Evolutionary conservation across 1,284 basidiomycete genomes (phyloP), one percentile per base, ranked within the genome.

Genomic region (Apiotrichum porosum): DNA sequence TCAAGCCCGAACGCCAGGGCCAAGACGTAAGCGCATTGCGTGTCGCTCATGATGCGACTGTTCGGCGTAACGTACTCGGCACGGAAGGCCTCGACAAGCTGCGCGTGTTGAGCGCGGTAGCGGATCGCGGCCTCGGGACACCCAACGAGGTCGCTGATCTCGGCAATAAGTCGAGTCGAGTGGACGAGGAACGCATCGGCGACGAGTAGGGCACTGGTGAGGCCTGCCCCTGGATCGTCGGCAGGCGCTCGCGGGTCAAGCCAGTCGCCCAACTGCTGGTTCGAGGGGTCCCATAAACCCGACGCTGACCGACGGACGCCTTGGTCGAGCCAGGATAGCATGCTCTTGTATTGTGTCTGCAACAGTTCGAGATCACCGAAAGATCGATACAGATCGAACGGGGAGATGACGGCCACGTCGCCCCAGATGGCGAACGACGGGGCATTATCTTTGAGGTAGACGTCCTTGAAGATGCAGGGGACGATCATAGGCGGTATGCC

Each of bases 131-230:
- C 60, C 1, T 23, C 40, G 1, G 21, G 17, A 36, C 51, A 50
- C n/a, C 59, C 62, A 6, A 71, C 44, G n/a, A 58, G 31, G 1
- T 23, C 13, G 17, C 58, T 61, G 37, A 69, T 58, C 9, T 45
- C 37, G 15, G 61, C 47, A 3, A 60, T 56, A 8, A 56, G 34
- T 9, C 51, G 18, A 1, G 61, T 63, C 4, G 52, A 49, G 40
- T 58, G 46, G 10, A 71, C 47, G 21, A 71, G 56, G 41, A 60
- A 71, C 10, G 63, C 63, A 39, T 69, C 53, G 34, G 61, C 61
- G 17, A 58, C 54, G 13, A 69, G 52, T 31, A 51, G 43, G 15
- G 48, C 44, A 41, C 69, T 64, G 17, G 64, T 71, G 0, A 44
- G 54, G 3, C 54, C 52, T 40, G 43, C 23, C 12, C 18, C 36